phyloP scores from a whole-genome alignment of 176 grass and related monocot genomes.

The Saccharum spontaneum region DNA sequence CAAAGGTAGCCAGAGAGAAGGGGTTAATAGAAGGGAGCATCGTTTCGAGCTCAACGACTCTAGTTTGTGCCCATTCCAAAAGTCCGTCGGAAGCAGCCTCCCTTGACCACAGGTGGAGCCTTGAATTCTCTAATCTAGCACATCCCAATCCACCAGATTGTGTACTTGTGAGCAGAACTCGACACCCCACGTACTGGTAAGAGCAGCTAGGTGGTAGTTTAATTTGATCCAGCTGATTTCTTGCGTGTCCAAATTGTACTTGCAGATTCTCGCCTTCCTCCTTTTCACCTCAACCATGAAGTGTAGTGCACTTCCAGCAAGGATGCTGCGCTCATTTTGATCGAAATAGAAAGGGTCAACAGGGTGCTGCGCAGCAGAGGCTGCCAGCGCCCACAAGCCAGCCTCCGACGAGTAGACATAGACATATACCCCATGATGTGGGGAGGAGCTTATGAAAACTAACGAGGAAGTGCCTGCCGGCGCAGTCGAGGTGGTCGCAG shows the following conservation, averaged over 20 bases:
- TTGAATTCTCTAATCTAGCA: neutral
- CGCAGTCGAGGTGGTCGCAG: neutral
- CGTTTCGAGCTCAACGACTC: neutral
- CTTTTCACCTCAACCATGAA: neutral
- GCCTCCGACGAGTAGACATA: neutral
- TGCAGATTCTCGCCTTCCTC: neutral
- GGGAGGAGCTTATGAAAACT: neutral
- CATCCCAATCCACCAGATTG: neutral
- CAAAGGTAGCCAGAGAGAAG: too few relatives aligned
- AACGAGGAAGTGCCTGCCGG: neutral
- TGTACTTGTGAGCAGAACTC: neutral
- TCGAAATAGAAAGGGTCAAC: too few relatives aligned
- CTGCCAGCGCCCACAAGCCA: neutral
- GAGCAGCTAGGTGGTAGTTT: neutral
- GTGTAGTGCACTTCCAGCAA: neutral
- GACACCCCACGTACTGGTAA: neutral
- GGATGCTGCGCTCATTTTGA: too few relatives aligned
- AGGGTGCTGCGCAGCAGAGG: neutral
- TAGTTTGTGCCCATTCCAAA: neutral
- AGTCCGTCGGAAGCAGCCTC: neutral
- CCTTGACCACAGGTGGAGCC: neutral
- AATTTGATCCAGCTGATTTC: neutral
- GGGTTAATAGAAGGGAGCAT: neutral
- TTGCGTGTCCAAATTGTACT: neutral
- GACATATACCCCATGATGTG: neutral